These are phyloP conservation scores for Leccinum incarnatum DNA, from an alignment of 768 basidiomycete genomes.

Conservation along the genomic window DNA sequence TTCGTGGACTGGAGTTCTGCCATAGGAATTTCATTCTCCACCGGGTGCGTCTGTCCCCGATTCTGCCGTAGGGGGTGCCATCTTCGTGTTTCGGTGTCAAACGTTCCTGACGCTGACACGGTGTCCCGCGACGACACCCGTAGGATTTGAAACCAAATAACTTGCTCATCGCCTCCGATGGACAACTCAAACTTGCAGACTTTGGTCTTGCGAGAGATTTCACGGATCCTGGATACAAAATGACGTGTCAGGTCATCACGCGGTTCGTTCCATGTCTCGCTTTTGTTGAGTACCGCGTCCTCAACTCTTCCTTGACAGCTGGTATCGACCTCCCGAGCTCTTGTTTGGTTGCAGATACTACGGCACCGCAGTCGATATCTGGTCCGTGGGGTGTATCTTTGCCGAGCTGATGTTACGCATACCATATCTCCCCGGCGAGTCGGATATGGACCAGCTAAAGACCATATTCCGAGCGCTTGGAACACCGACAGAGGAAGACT, in stretches of 20 bases:
- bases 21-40: slow-evolving; percentile 94
- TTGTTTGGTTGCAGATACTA: slow-evolving; percentile 90
- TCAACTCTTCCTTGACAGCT: slow-evolving; percentile 47
- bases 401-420: slow-evolving; percentile 96
- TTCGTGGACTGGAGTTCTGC: slow-evolving; percentile 97
- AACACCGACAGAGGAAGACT: slow-evolving; percentile 94
- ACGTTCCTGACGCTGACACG: slow-evolving; percentile 12
- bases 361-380: slow-evolving; percentile 88
- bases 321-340: slow-evolving; percentile 97
- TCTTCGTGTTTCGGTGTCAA: slow-evolving; percentile 1
- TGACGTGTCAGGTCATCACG: slow-evolving; percentile 99
- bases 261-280: slow-evolving; percentile 49
- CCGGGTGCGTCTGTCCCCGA: slow-evolving; percentile 56
- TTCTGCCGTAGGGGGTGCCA: slow-evolving; percentile 12
- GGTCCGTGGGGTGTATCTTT: slow-evolving; percentile 98
- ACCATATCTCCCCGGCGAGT: slow-evolving; percentile 93
- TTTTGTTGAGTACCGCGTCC: background rate
- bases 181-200: slow-evolving; percentile 95
- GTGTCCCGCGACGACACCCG: background rate
- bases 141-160: slow-evolving; percentile 99
- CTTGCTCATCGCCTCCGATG: slow-evolving; percentile 86
- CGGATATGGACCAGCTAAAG: slow-evolving; percentile 95
- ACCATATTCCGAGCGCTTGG: slow-evolving; percentile 93
- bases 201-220: slow-evolving; percentile 98
- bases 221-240: slow-evolving; percentile 91